Evolutionary conservation across 148 eudicot genomes (phyloP), one percentile per base, ranked within the genome.

Genomic region (Heliosperma pusillum): DNA sequence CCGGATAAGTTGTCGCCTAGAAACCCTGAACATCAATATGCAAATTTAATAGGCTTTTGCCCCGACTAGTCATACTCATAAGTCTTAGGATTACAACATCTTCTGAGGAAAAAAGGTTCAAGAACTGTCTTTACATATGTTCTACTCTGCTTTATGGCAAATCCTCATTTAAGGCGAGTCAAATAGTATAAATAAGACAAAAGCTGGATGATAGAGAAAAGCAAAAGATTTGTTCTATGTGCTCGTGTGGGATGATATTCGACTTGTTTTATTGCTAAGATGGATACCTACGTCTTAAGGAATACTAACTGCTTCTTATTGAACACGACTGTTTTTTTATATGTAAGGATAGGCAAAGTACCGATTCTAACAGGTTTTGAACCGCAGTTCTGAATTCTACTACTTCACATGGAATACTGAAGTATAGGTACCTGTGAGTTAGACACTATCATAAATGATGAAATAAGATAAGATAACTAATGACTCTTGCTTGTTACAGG

Each of bases 401-500:
- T 29, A 29, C 30, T 1, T 29, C n/a, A n/a, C n/a, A n/a, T n/a
- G n/a, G n/a, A n/a, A n/a, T 29, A 3, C 3, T 61, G 30, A 61
- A 61, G 10, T 12, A 17, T 56, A 56, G 17, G 61, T 57, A 24
- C 61, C 36, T 33, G 69, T 65, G 8, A 33, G 33, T 44, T 4
- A 65, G 27, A 44, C 8, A 69, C 1, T 45, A 56, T 57, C 12
- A 11, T 69, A 66, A 66, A 40, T 7, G 42, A 13, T 21, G 73
- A 40, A 68, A 56, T 60, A 69, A 45, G 40, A 73, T 36, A 9
- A 20, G 19, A 8, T 19, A 44, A 30, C 61, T 64, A 61, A 47
- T 26, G 73, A 10, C 21, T 58, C 60, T 72, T 52, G 26, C n/a
- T 26, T 40, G 45, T 61, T 19, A 56, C 87, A 91, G 98, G 87